Evolutionary conservation across 2,329 filamentous ascomycete species (phyloP).

Genomic region (Tympanopsis confertula): DNA sequence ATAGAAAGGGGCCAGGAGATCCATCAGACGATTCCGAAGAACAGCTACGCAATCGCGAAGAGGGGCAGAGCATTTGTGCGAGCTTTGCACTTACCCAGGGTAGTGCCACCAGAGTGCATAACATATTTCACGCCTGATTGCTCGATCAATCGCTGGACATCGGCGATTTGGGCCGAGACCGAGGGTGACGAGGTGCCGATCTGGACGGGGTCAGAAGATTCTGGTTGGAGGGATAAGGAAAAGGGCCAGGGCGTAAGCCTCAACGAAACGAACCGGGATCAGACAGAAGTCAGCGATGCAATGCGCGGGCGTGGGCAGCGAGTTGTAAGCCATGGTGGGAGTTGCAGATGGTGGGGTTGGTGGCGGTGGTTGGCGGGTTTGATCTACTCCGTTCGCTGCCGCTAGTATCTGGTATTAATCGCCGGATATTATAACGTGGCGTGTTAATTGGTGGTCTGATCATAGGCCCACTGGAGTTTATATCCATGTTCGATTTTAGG

Average conservation of each 20-base stretch:
- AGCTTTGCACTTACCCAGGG: constrained; percentile 51
- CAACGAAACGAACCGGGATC: constrained; percentile 34
- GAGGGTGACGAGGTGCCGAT: constrained; percentile 47
- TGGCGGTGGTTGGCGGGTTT: no score
- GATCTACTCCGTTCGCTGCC: no score
- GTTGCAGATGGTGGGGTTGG: no score
- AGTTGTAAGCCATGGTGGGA: background rate
- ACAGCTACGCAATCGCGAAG: no score
- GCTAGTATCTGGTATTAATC: no score
- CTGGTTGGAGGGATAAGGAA: background rate
- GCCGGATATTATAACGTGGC: no score
- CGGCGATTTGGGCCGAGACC: constrained; percentile 47
- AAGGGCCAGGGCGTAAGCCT: background rate
- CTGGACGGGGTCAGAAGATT: constrained; percentile 11
- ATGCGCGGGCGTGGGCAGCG: constrained; percentile 33
- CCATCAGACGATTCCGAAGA: no score
- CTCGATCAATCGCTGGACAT: constrained; percentile 52
- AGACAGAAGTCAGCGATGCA: constrained; percentile 56
- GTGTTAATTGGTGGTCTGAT: no score
- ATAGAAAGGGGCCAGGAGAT: no score
- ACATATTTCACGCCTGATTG: constrained; percentile 45
- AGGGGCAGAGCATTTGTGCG: no score
- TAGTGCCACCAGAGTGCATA: constrained; percentile 60
- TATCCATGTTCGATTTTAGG: no score
- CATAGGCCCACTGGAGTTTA: no score